A percentile compares a stretch with the other conserved stretches of the same genome.
These are phyloP conservation scores for Astraeus odoratus DNA, from an alignment of 768 basidiomycete species.

Conservation along the genomic window DNA sequence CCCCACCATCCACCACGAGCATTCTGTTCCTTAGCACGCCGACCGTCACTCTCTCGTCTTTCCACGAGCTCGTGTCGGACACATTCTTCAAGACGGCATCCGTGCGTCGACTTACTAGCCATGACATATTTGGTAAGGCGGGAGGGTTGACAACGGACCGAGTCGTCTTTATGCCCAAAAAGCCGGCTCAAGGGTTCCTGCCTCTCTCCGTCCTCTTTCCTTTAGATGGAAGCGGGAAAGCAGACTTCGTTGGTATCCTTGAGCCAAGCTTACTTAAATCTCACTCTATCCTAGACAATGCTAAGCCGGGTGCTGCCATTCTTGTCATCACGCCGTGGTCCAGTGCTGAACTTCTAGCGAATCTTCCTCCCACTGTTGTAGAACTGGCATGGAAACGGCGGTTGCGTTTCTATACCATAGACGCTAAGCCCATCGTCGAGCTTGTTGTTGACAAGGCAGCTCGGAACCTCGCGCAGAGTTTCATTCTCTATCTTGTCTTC, in stretches of 20 bases:
- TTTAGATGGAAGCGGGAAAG: slow-evolving; percentile 43
- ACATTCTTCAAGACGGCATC: slow-evolving; percentile 49
- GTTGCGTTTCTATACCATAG: slow-evolving; percentile 52
- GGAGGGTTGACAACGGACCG: slow-evolving; percentile 67
- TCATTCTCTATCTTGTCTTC: slow-evolving; percentile 73
- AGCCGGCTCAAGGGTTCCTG: slow-evolving; percentile 28
- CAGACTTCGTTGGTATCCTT: slow-evolving; percentile 69
- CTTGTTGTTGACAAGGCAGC: slow-evolving; percentile 21
- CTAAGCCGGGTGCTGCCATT: slow-evolving; percentile 60
- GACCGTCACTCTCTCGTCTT: slow-evolving; percentile 34
- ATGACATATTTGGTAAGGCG: slow-evolving; percentile 69
- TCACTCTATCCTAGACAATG: slow-evolving; percentile 62
- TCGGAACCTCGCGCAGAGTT: slow-evolving; percentile 41
- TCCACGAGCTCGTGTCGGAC: slow-evolving; percentile 47
- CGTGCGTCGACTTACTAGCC: slow-evolving; percentile 56
- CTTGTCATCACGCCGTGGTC: slow-evolving; percentile 76
- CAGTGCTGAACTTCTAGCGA: slow-evolving; percentile 61
- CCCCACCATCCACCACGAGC: slow-evolving; percentile 26
- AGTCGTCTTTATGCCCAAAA: slow-evolving; percentile 54
- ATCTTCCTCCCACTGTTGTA: slow-evolving; percentile 48
- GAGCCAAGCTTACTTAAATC: slow-evolving; percentile 75
- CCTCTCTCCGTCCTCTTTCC: slow-evolving; percentile 56
- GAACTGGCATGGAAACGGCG: slow-evolving; percentile 43
- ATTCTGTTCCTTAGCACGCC: slow-evolving; percentile 51
- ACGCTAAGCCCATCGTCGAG: slow-evolving; percentile 47